These are phyloP conservation scores for Cladophialophora exuberans DNA, from an alignment of 2,329 filamentous ascomycete species.

Conservation along the genomic window DNA sequence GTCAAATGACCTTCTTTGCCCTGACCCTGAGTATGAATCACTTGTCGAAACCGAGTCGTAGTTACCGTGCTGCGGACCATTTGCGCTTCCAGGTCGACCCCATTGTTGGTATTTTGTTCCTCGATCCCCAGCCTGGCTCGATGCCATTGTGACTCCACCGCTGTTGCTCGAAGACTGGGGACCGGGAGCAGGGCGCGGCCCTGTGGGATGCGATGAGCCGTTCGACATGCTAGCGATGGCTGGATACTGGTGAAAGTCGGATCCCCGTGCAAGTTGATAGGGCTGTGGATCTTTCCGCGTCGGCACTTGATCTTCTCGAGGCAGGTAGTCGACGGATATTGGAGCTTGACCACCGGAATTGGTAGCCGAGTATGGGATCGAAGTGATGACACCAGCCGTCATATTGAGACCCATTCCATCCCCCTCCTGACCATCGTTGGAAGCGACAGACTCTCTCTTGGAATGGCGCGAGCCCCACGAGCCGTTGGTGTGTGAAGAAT, in stretches of 20 bases:
- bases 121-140: constrained; percentile 70
- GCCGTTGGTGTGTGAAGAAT: constrained; percentile 56
- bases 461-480: constrained; percentile 75
- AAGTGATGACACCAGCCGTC: constrained; percentile 80
- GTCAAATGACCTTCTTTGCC: constrained; percentile 63
- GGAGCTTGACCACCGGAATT: constrained; percentile 67
- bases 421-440: constrained; percentile 68
- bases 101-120: constrained; percentile 78
- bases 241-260: constrained; percentile 90
- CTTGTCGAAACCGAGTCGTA: constrained; percentile 65
- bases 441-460: constrained; percentile 71
- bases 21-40: constrained; percentile 56
- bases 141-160: constrained; percentile 65
- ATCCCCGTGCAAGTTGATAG: constrained; percentile 79
- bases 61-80: constrained; percentile 58
- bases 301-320: constrained; percentile 66
- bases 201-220: constrained; percentile 61
- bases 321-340: constrained; percentile 72
- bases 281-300: constrained; percentile 72
- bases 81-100: constrained; percentile 64
- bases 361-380: constrained; percentile 81
- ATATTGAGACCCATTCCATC: constrained; percentile 67
- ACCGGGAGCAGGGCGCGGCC: constrained; percentile 64
- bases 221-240: constrained; percentile 63
- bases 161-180: constrained; percentile 46